Percentiles rank a stretch among this genome's conserved stretches.
Conservation (phyloP, 495 filamentous ascomycete species). For the Penicillium robsamsonii region DNA sequence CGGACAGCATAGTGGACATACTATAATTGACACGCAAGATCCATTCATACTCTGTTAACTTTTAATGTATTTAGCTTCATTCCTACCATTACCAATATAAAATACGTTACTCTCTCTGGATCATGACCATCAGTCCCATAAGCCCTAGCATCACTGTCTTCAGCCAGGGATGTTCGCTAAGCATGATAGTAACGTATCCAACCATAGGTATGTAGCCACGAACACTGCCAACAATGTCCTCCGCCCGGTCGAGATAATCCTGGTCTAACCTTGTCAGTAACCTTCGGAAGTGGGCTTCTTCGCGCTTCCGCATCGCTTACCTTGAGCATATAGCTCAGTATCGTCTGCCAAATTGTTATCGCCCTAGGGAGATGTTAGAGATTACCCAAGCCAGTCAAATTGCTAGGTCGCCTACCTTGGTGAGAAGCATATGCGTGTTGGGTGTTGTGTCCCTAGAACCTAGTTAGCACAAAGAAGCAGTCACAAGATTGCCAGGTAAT, state of each 20-base stretch:
- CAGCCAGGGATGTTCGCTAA: constrained; percentile 95
- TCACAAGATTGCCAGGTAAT: not conserved
- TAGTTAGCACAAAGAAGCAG: constrained; percentile 9
- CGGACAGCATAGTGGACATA: not conserved
- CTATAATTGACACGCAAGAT: not conserved
- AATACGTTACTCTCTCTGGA: constrained; percentile 73
- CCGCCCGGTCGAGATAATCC: constrained; percentile 74
- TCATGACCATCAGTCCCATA: constrained; percentile 91
- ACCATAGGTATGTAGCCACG: constrained; percentile 93
- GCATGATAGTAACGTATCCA: constrained; percentile 94
- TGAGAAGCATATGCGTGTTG: constrained; percentile 60
- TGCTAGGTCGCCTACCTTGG: constrained; percentile 53
- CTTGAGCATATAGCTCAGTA: constrained; percentile 61
- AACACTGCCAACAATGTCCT: constrained; percentile 93
- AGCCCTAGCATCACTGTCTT: constrained; percentile 91
- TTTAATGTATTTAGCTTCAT: not conserved
- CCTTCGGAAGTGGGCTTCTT: not conserved
- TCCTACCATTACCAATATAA: not conserved
- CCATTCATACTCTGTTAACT: not conserved
- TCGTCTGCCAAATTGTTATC: constrained; percentile 96
- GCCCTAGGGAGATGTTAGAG: constrained; percentile 41
- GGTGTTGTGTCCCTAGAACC: constrained; percentile 25
- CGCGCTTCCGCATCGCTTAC: not conserved
- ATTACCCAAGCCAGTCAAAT: not conserved
- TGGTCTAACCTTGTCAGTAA: constrained; percentile 52